Conservation (phyloP, 441 rosid genomes). For the Pelargonium citronellum region DNA sequence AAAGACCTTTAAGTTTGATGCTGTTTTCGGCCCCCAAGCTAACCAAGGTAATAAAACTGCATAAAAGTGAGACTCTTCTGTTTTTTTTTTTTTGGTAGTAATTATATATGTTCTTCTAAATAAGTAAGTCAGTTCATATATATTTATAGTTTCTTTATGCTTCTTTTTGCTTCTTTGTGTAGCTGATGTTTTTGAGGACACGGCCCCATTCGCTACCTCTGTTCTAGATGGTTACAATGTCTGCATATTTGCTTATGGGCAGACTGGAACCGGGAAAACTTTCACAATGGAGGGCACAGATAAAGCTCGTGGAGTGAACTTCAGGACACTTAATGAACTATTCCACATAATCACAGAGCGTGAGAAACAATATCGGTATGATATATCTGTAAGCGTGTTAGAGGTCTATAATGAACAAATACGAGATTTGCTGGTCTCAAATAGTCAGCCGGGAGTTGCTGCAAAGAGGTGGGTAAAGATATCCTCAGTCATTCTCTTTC, state of each 20-base stretch:
- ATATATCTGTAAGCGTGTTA: slow-evolving; percentile 78
- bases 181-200: slow-evolving; percentile 85
- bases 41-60: slow-evolving; percentile 54
- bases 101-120: background rate
- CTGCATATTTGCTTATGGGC: slow-evolving; percentile 91
- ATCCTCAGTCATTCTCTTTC: background rate
- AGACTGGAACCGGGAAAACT: slow-evolving; percentile 95
- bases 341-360: slow-evolving; percentile 59
- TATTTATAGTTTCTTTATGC: slow-evolving; percentile 2
- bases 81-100: background rate
- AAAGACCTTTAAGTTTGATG: slow-evolving; percentile 76
- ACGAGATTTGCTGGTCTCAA: slow-evolving; percentile 62
- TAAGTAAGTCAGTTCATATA: background rate
- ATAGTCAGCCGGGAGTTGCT: slow-evolving; percentile 49
- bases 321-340: slow-evolving; percentile 67
- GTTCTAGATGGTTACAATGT: slow-evolving; percentile 95
- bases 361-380: slow-evolving; percentile 50
- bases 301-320: slow-evolving; percentile 88
- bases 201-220: slow-evolving; percentile 78
- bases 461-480: slow-evolving; percentile 51
- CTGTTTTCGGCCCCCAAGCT: slow-evolving; percentile 78
- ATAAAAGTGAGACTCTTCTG: too few species aligned
- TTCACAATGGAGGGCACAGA: slow-evolving; percentile 91
- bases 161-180: slow-evolving; percentile 20
- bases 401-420: slow-evolving; percentile 97